Evolutionary conservation across 805 yeast genomes (phyloP).

Genomic region (Scheffersomyces coipomensis): DNA sequence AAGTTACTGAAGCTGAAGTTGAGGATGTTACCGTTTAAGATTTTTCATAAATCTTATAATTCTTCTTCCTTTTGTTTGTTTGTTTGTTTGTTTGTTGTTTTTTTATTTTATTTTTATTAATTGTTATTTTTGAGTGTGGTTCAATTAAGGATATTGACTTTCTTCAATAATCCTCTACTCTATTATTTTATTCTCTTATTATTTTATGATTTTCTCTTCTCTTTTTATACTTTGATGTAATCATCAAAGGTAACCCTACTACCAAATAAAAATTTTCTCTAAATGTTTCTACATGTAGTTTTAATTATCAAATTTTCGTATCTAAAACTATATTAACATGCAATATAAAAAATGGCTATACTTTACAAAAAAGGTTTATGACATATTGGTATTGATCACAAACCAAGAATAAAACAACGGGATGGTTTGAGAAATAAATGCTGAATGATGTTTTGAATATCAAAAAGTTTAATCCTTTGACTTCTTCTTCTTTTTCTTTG

Average conservation of each 20-base stretch:
- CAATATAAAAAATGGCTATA: constrained; percentile 15
- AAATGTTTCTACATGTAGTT: too few relatives aligned
- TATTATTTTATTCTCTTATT: background rate
- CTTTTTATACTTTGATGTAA: too few relatives aligned
- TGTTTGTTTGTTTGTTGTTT: too few relatives aligned
- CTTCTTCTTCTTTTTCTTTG: constrained; percentile 46
- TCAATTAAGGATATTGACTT: constrained; percentile 1
- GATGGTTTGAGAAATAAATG: background rate
- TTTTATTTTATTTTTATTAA: too few relatives aligned
- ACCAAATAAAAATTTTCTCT: too few relatives aligned
- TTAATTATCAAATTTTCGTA: background rate
- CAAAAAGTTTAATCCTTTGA: constrained; percentile 34
- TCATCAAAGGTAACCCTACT: too few relatives aligned
- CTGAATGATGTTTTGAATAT: background rate
- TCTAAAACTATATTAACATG: constrained; percentile 16
- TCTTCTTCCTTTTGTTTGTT: too few relatives aligned
- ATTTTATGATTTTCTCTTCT: background rate
- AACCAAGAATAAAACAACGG: background rate
- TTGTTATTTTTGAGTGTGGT: too few relatives aligned
- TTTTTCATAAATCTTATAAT: too few relatives aligned
- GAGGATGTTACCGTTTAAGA: too few relatives aligned
- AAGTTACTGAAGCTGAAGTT: too few relatives aligned
- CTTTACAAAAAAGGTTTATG: constrained; percentile 4
- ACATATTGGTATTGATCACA: constrained; percentile 2
- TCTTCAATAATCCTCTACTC: background rate